Conservation (phyloP, 2,329 filamentous ascomycete species). For the Fusarium buharicum region DNA sequence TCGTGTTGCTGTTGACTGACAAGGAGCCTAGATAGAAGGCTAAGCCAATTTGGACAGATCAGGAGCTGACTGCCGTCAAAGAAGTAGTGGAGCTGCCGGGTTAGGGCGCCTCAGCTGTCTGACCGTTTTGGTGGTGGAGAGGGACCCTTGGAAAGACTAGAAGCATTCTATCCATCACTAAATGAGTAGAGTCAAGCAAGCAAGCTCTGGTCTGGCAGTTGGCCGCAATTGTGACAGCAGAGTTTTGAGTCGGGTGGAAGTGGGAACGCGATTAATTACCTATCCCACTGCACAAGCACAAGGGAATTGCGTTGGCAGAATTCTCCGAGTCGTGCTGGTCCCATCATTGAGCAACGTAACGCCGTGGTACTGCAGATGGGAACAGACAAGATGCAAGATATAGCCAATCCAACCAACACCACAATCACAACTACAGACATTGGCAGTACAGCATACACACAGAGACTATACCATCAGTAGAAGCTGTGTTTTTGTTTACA, state of each 20-base stretch:
- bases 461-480: no score
- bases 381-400: constrained; percentile 9
- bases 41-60: constrained; percentile 24
- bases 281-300: constrained; percentile 37
- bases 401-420: not conserved
- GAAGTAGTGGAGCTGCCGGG: constrained; percentile 17
- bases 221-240: not conserved
- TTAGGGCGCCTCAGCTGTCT: constrained; percentile 9
- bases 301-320: constrained; percentile 38
- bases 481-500: no score
- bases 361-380: constrained; percentile 16
- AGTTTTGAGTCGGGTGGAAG: constrained; percentile 20
- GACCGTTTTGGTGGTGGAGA: constrained; percentile 22
- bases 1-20: constrained; percentile 15
- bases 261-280: constrained; percentile 15
- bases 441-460: no score
- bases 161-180: constrained; percentile 2
- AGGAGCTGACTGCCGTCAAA: constrained; percentile 23
- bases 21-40: constrained; percentile 4
- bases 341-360: constrained; percentile 33
- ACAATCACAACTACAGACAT: not conserved
- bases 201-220: not conserved
- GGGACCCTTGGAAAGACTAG: constrained; percentile 12
- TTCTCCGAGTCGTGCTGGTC: constrained; percentile 42
- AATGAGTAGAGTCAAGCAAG: not conserved